These are phyloP conservation scores for Rhizophora apiculata DNA, from an alignment of 345 rosid species.

Conservation along the genomic window DNA sequence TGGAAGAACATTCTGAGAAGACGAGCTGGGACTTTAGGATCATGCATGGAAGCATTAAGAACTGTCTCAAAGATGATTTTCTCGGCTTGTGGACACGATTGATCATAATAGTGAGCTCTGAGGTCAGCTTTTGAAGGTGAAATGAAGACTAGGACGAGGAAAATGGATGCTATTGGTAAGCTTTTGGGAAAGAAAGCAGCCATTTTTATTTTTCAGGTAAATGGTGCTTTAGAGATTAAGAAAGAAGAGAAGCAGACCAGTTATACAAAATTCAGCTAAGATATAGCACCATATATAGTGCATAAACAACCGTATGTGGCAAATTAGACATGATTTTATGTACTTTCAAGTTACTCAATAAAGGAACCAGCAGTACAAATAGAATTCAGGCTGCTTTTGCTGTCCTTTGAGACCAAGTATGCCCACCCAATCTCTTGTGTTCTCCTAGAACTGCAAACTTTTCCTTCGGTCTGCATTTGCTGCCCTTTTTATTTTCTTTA, in stretches of 20 bases:
- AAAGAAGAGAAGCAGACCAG: neutral
- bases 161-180: slow-evolving; percentile 6
- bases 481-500: too few relatives aligned
- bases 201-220: slow-evolving; percentile 20
- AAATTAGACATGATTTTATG: slow-evolving; percentile 9
- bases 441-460: too few relatives aligned
- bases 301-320: neutral
- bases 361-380: neutral
- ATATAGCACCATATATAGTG: slow-evolving; percentile 28
- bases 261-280: slow-evolving; percentile 14
- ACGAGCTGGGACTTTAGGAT: slow-evolving; percentile 80
- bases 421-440: slow-evolving; percentile 28
- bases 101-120: slow-evolving; percentile 53
- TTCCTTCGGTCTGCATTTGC: too few relatives aligned
- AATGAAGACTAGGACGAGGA: slow-evolving; percentile 26
- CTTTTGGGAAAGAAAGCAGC: slow-evolving; percentile 17
- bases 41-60: slow-evolving; percentile 54
- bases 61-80: slow-evolving; percentile 54
- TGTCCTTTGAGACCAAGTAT: slow-evolving; percentile 46
- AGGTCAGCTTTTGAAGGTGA: slow-evolving; percentile 38
- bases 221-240: neutral
- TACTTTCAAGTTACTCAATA: slow-evolving; percentile 72
- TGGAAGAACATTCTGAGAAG: slow-evolving; percentile 87
- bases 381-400: slow-evolving; percentile 5
- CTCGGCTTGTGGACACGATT: slow-evolving; percentile 67